Evolutionary conservation across 2,329 filamentous ascomycete genomes (phyloP), one percentile per base, ranked within the genome.

Genomic region (Sporothrix schenckii): DNA sequence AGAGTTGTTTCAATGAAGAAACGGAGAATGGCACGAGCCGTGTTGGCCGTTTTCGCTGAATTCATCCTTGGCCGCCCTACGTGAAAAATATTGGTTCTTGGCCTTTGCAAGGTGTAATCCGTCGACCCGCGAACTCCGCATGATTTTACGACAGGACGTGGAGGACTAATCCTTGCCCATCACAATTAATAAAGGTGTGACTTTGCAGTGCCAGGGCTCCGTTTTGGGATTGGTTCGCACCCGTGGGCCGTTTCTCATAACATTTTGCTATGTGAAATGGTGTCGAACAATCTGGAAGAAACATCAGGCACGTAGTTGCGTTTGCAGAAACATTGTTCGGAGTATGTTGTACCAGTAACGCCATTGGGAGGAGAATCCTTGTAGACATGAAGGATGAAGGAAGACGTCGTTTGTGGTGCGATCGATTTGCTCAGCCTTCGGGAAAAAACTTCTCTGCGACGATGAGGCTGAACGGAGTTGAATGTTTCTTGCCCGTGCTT

Each of bases 161-260:
- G 41, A 53, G 66, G 66, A 68, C 60, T 68, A 60, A 68, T 44
- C 39, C 41, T 27, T 68, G 41, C 39, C 27, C 54, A 68, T 68
- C 66, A 30, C 54, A 68, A 68, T 60, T 39, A 68, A 49, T 47
- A 13, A 49, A 21, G 30, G 30, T 44, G 65, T 24, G n/a, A 52
- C 63, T 41, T 66, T 41, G 6, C 27, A 16, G 21, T 49, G 14
- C 3, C 24, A 21, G 47, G 7, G 34, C n/a, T 67, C 50, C 50
- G 50, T 54, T 44, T 63, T 21, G 4, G 58, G 16, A 27, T 63
- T 44, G 39, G 27, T 47, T 47, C 39, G 21, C 13, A 19, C 47
- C 6, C 6, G 39, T 47, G 24, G 9, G 13, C 47, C 41, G n/a
- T 10, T 27, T 63, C 39, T 9, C 41, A 13, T 34, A 41, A 21